Evolutionary conservation across 768 basidiomycete genomes (phyloP), one percentile per base, ranked within the genome.

Genomic region (Rhizopogon vesiculosus): DNA sequence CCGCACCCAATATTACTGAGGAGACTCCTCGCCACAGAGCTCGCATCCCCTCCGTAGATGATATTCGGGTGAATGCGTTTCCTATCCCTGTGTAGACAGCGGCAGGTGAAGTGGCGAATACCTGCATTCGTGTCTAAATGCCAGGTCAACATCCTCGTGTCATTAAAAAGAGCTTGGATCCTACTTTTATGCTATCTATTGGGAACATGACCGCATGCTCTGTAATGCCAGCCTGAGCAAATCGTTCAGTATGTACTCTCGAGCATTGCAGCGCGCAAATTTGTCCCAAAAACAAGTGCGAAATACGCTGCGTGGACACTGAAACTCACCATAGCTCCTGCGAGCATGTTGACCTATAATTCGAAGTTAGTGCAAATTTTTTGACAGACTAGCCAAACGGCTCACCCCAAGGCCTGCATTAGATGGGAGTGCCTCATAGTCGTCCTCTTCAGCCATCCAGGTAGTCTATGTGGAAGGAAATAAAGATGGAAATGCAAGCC

Each of bases 131-230:
- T 45, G 97, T 98, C 97, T 99, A 25, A 18, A 15, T 46, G 39
- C 3, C 48, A 15, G 38, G 5, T 49, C 4, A 49, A 31, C 57
- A 41, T 18, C 45, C 31, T 43, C 43, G 31, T 22, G 41, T 33
- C 15, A 7, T 38, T 58, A 53, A 62, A 56, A 42, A 48, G 18
- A 15, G n/a, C 44, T 13, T 41, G 42, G 42, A 25, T 35, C n/a
- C 5, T 25, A 91, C 97, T 81, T 99, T 99, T 69, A 99, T 98
- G 66, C 93, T 96, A 75, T 99, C 97, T 59, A 98, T 77, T 5
- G 97, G 97, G 69, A 91, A 99, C 89, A 99, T 98, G 69, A 97
- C 93, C 31, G 94, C 91, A 75, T 99, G 97, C 71, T 99, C 97
- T 53, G 95, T 94, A 63, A 99, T 98, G 58, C 97, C 97, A 64